Base-by-base conservation (phyloP, 495 filamentous ascomycete genomes). In the Tuber microsphaerosporum region DNA sequence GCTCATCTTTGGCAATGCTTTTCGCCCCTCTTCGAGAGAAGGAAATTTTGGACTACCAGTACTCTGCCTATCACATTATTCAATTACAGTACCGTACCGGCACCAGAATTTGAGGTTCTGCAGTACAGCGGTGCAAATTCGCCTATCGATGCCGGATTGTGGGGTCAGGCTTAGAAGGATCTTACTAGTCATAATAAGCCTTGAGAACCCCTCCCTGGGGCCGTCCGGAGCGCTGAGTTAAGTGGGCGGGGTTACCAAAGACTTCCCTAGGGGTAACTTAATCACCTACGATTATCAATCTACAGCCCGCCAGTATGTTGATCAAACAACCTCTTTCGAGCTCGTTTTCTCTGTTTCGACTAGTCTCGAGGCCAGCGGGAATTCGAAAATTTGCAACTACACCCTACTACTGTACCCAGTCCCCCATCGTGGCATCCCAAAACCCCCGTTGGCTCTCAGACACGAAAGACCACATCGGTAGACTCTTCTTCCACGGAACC, bases 401-500 rank as follows among this genome's bases (percentile, higher is more conserved):
- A 2, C n/a, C 10, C 56, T 8, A 26, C 56, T 65, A 31, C 56
- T 31, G 6, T 65, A 34, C 56, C 56, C 56, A 34, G 31, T 10
- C 56, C 56, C 56, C 26, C 26, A 31, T 65, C 12, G 3, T 26
- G 12, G 65, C 76, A 26, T 31, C 34, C 17, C 75, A 75, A 22
- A 76, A 82, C 51, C 61, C 88, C 17, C 88, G 89, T 83, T 97
- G 94, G 94, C 90, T 96, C 70, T 88, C 90, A 22, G 88, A 91
- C 69, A 88, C 92, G 20, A 92, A 91, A 78, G 77, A 85, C 17
- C 89, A 93, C 61, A 84, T 97, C n/a, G 93, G 94, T 14, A 90
- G 90, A 84, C 96, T 95, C 84, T 89, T 97, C 77, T 87, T 87
- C 77, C 96, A 96, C 81, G 94, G 94, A 20, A 85, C 93, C 71